Conservation (phyloP, 305 asterid species). For the Plantago coronopus region DNA sequence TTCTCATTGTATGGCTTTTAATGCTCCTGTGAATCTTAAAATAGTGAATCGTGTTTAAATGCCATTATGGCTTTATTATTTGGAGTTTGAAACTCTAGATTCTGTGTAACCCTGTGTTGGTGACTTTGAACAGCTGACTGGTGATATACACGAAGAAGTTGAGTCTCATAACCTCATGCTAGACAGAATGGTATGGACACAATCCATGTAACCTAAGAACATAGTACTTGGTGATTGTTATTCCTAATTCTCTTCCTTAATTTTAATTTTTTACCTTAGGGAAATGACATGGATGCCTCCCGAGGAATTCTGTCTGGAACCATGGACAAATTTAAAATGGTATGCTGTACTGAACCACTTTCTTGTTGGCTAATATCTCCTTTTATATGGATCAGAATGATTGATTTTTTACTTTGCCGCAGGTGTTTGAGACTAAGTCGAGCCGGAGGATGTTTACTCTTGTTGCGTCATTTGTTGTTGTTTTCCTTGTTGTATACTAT, state of each 20-base stretch:
- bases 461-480: slow-evolving; percentile 76
- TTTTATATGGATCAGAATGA: not conserved
- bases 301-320: slow-evolving; percentile 92
- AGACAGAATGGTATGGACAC: slow-evolving; percentile 72
- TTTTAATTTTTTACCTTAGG: slow-evolving; percentile 39
- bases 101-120: slow-evolving; percentile 7
- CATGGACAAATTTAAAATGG: slow-evolving; percentile 95
- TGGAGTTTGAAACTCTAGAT: not conserved
- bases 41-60: not conserved
- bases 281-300: slow-evolving; percentile 93
- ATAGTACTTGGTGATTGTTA: not conserved
- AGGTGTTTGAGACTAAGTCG: slow-evolving; percentile 94
- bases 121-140: slow-evolving; percentile 59
- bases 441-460: slow-evolving; percentile 77
- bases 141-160: slow-evolving; percentile 90
- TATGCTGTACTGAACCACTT: slow-evolving; percentile 18
- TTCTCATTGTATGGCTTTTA: not conserved
- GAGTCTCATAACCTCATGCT: slow-evolving; percentile 77
- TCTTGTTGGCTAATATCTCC: not conserved
- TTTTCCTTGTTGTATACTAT: slow-evolving; percentile 71
- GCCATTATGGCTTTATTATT: slow-evolving; percentile 4
- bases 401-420: slow-evolving; percentile 16
- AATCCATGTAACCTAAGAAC: not conserved
- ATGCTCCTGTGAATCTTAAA: not conserved
- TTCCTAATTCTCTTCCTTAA: not conserved